Conservation (phyloP, 768 basidiomycete genomes). For the Pilatotrama ljubarskyi region DNA sequence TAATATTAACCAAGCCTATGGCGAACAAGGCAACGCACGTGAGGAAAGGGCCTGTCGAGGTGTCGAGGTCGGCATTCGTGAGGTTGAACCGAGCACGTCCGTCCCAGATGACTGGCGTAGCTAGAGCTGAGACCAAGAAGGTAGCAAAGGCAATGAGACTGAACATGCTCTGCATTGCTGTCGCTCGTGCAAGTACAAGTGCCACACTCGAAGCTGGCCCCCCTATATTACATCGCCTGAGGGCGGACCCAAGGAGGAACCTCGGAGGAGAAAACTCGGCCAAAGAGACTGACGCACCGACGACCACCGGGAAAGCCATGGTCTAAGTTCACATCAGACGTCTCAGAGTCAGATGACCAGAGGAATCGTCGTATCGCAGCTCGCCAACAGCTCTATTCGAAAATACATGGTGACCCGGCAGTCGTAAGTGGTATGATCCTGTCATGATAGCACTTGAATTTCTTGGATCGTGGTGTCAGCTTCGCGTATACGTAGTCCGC, state of each 20-base stretch:
- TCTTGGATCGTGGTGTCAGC: not conserved
- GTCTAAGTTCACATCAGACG: not conserved
- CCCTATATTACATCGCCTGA: not conserved
- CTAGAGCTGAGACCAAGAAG: conserved; percentile 10
- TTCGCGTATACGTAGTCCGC: not conserved
- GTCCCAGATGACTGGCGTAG: conserved; percentile 47
- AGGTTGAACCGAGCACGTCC: conserved; percentile 52
- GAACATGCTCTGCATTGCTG: not conserved
- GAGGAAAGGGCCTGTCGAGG: conserved; percentile 50
- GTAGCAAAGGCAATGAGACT: not conserved
- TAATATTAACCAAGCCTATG: not conserved
- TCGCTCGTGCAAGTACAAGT: too few relatives aligned
- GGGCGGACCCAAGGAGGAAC: not conserved
- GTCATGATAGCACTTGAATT: not conserved
- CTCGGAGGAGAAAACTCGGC: conserved; percentile 2
- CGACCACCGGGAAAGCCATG: not conserved
- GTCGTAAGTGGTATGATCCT: too few relatives aligned
- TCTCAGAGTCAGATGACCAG: not conserved
- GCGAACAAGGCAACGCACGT: conserved; percentile 41
- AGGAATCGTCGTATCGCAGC: not conserved
- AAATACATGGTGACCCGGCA: not conserved
- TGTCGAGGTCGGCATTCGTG: conserved; percentile 44
- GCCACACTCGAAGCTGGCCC: not conserved
- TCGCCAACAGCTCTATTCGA: not conserved
- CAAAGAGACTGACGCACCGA: not conserved